These are phyloP conservation scores for Inosperma sp. DNA, from an alignment of 768 basidiomycete genomes.

Conservation along the genomic window DNA sequence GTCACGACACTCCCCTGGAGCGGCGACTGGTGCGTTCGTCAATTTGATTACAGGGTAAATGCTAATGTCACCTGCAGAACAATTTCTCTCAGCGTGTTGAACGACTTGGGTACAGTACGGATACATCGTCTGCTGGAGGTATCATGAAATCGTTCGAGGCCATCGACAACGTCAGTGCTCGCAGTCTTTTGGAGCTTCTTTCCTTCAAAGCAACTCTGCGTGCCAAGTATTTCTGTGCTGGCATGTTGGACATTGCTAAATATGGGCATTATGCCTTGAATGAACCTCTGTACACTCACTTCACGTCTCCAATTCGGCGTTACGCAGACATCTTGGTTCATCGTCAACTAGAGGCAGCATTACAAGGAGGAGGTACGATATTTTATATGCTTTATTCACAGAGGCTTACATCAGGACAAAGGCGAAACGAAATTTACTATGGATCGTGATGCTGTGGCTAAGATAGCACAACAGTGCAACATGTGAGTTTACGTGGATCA, in stretches of 20 bases:
- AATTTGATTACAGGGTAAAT: neutral
- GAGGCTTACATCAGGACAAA: constrained; percentile 16
- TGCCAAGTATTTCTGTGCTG: constrained; percentile 98
- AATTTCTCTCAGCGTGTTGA: constrained; percentile 76
- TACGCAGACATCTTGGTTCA: constrained; percentile 95
- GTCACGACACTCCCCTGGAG: constrained; percentile 90
- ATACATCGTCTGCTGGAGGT: constrained; percentile 70
- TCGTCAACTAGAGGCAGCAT: constrained; percentile 88
- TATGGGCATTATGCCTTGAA: constrained; percentile 92
- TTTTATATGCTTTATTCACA: constrained; percentile 9
- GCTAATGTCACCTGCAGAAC: constrained; percentile 39
- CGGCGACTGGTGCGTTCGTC: constrained; percentile 68
- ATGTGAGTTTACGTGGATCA: constrained; percentile 53
- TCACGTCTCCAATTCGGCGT: constrained; percentile 88
- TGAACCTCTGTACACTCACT: constrained; percentile 88
- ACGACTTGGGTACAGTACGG: constrained; percentile 79
- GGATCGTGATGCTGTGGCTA: constrained; percentile 97
- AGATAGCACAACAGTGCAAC: constrained; percentile 97
- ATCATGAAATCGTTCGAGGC: constrained; percentile 82
- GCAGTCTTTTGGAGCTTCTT: constrained; percentile 75
- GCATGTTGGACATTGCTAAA: constrained; percentile 99
- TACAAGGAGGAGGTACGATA: constrained; percentile 63
- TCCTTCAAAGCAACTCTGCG: constrained; percentile 89
- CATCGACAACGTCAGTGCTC: constrained; percentile 68
- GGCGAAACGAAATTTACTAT: constrained; percentile 90